A percentile compares a stretch with the other conserved stretches of the same genome.
phyloP scores from a whole-genome alignment of 2,329 filamentous ascomycete species.

The Cercospora janseana region DNA sequence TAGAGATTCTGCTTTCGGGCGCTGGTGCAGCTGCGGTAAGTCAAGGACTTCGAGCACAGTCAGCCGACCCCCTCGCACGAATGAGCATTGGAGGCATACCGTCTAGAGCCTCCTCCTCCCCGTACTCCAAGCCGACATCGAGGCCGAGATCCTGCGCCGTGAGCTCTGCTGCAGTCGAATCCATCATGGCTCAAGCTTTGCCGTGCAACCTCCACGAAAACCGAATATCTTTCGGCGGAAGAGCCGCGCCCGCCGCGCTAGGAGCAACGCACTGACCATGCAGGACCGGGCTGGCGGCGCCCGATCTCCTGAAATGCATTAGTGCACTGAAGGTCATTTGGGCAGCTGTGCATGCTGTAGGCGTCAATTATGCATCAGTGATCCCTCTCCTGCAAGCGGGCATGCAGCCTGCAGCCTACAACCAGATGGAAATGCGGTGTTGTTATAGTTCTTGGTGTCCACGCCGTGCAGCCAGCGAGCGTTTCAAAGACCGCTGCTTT shows the following conservation, averaged over 20 bases:
- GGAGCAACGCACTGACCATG: background rate
- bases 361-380: slow-evolving; percentile 8
- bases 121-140: slow-evolving; percentile 4
- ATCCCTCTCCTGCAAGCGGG: slow-evolving; percentile 1
- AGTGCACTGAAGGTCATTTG: slow-evolving; percentile 8
- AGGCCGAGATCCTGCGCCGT: slow-evolving; percentile 19
- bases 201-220: slow-evolving; percentile 1
- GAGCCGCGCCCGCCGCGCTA: slow-evolving; percentile 7
- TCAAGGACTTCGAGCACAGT: slow-evolving; percentile 56
- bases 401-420: slow-evolving; percentile 12
- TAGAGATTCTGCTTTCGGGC: slow-evolving; percentile 65
- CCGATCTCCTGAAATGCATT: slow-evolving; percentile 7
- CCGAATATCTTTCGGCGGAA: slow-evolving; percentile 8
- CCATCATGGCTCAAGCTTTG: slow-evolving; percentile 6
- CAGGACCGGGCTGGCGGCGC: background rate
- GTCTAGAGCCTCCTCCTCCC: slow-evolving; percentile 35
- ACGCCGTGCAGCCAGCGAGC: slow-evolving; percentile 8
- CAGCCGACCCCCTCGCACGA: slow-evolving; percentile 6
- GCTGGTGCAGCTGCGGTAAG: slow-evolving; percentile 79
- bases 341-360: slow-evolving; percentile 10
- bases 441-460: background rate
- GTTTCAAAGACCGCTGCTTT: slow-evolving; percentile 7
- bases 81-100: slow-evolving; percentile 26
- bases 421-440: slow-evolving; percentile 10
- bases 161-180: slow-evolving; percentile 6